These are phyloP conservation scores for Beta vulgaris DNA, from an alignment of 148 eudicot genomes.

Conservation along the genomic window DNA sequence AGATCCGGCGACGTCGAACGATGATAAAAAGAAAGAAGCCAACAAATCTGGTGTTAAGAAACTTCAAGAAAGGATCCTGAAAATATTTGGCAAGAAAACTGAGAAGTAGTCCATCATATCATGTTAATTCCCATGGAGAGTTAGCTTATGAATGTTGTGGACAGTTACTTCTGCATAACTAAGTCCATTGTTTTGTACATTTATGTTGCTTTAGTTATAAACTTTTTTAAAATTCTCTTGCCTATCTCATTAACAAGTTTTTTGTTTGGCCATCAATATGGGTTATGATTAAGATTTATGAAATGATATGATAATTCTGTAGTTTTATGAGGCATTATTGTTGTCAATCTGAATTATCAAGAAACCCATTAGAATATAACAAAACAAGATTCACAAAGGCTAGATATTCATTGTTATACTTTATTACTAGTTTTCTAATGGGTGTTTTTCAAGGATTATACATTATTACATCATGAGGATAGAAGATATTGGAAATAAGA, in stretches of 20 bases:
- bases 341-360: too few species aligned
- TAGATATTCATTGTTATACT: too few species aligned
- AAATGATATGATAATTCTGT: too few species aligned
- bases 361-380: too few species aligned
- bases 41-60: conserved; percentile 40
- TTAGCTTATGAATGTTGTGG: background rate
- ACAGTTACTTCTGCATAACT: background rate
- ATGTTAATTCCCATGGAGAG: background rate
- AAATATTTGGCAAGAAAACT: conserved; percentile 53
- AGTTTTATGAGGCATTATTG: too few species aligned
- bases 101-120: conserved; percentile 22
- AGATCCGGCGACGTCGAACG: conserved; percentile 36
- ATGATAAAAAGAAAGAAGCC: conserved; percentile 39
- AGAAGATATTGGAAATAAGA: too few species aligned
- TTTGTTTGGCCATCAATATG: conserved; percentile 1
- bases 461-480: too few species aligned
- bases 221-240: background rate
- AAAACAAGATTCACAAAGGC: too few species aligned
- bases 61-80: conserved; percentile 46
- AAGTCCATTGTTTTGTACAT: conserved; percentile 2
- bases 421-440: too few species aligned
- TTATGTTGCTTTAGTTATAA: background rate
- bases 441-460: too few species aligned
- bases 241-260: background rate
- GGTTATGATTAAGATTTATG: too few species aligned